phyloP scores from a whole-genome alignment of 495 filamentous ascomycete genomes.

The Platismatia glauca region DNA sequence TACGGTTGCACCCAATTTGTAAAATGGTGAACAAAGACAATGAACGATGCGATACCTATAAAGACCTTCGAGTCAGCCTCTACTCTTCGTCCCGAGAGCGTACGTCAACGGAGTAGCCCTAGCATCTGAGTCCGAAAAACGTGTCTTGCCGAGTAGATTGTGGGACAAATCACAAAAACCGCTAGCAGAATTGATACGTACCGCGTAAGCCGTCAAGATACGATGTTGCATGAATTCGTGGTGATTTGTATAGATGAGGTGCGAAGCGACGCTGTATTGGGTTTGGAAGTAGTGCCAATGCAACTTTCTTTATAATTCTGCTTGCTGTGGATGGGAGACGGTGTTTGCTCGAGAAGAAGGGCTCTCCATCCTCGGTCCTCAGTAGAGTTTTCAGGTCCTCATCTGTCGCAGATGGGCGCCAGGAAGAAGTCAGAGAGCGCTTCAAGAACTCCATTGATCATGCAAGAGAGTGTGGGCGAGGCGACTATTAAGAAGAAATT shows the following conservation, averaged over 20 bases:
- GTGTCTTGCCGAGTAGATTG: background rate
- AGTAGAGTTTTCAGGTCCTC: background rate
- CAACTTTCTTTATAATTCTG: background rate
- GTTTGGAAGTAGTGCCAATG: background rate
- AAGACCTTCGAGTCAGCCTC: constrained; percentile 20
- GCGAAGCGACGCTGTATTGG: background rate
- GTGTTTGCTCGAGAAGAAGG: background rate
- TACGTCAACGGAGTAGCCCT: background rate
- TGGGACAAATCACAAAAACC: background rate
- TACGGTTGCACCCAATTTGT: constrained; percentile 33
- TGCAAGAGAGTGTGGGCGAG: no score
- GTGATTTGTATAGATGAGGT: constrained; percentile 2
- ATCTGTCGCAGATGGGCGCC: background rate
- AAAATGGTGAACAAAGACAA: constrained; percentile 43
- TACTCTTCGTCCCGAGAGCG: background rate
- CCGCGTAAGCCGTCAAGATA: constrained; percentile 30
- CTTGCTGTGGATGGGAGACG: background rate
- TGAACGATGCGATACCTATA: constrained; percentile 39
- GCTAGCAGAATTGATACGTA: background rate
- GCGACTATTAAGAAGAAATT: no score
- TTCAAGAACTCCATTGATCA: background rate
- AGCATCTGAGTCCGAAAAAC: background rate
- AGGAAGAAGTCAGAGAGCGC: background rate
- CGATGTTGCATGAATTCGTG: constrained; percentile 37
- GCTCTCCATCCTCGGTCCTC: background rate